Evolutionary conservation across 768 basidiomycete genomes (phyloP).

Genomic region (Phaffia tasmanica): DNA sequence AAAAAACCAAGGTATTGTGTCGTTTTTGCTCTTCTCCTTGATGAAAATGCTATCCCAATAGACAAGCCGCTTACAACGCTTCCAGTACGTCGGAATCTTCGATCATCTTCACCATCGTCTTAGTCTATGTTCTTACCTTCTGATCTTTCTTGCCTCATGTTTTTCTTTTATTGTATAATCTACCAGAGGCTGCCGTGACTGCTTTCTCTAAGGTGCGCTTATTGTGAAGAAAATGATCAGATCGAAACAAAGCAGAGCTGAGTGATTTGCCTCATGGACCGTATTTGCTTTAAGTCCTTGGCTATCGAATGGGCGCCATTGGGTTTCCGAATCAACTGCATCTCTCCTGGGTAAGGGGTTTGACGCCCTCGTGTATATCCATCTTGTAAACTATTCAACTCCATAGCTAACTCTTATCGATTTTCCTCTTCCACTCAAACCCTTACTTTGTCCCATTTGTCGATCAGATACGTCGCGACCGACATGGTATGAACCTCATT

Average conservation of each 20-base stretch:
- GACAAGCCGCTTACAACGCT: constrained; percentile 36
- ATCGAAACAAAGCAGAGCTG: not conserved
- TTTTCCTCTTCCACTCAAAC: no score
- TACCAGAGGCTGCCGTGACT: constrained; percentile 30
- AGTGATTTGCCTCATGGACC: not conserved
- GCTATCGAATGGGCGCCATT: constrained; percentile 37
- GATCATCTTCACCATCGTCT: no score
- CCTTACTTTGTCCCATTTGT: no score
- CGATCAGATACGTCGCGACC: constrained; percentile 32
- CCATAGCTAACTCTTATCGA: no score
- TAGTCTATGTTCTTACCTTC: not conserved
- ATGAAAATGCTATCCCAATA: not conserved
- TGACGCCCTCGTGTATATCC: constrained; percentile 9
- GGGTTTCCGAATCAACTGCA: constrained; percentile 34
- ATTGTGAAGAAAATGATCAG: not conserved
- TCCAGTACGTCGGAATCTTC: constrained; percentile 21
- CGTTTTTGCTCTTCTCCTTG: not conserved
- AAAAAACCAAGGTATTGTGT: no score
- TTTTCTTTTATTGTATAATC: not conserved
- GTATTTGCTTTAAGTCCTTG: constrained; percentile 25
- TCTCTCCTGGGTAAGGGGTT: constrained; percentile 30
- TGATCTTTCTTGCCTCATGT: not conserved
- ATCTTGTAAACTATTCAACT: not conserved
- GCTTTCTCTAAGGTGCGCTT: constrained; percentile 30
- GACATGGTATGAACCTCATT: constrained; percentile 32